phyloP scores from a whole-genome alignment of 495 filamentous ascomycete species.

The Xylaria bambusicola region DNA sequence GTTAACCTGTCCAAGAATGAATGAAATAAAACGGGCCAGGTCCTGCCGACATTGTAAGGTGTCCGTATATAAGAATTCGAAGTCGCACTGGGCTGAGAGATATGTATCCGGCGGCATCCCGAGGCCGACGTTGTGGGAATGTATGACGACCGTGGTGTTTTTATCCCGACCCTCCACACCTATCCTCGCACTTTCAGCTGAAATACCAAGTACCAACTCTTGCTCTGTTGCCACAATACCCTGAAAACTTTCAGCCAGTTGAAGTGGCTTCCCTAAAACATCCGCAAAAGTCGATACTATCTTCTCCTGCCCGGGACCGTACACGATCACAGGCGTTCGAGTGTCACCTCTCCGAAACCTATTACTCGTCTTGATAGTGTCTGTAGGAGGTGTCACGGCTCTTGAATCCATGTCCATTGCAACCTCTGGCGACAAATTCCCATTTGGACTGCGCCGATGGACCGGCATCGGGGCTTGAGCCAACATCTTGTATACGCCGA shows the following conservation, averaged over 20 bases:
- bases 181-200: constrained; percentile 51
- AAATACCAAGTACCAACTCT: constrained; percentile 60
- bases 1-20: constrained; percentile 73
- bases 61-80: constrained; percentile 79
- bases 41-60: constrained; percentile 72
- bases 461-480: constrained; percentile 38
- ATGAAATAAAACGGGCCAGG: constrained; percentile 71
- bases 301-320: constrained; percentile 60
- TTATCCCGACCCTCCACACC: constrained; percentile 55
- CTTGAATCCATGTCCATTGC: constrained; percentile 34
- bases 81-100: constrained; percentile 68
- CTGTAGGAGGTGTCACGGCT: constrained; percentile 24
- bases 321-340: constrained; percentile 62
- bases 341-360: constrained; percentile 48
- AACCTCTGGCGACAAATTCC: constrained; percentile 23
- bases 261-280: constrained; percentile 66
- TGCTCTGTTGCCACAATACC: constrained; percentile 51
- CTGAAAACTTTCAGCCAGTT: constrained; percentile 54
- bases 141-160: constrained; percentile 61
- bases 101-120: constrained; percentile 65
- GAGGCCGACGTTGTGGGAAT: constrained; percentile 71
- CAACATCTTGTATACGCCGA: constrained; percentile 31
- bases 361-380: constrained; percentile 34
- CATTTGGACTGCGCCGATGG: constrained; percentile 34
- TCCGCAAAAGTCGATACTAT: constrained; percentile 70